Base-by-base conservation (phyloP, 495 filamentous ascomycete genomes). In the Penicillium ochrochloron region DNA sequence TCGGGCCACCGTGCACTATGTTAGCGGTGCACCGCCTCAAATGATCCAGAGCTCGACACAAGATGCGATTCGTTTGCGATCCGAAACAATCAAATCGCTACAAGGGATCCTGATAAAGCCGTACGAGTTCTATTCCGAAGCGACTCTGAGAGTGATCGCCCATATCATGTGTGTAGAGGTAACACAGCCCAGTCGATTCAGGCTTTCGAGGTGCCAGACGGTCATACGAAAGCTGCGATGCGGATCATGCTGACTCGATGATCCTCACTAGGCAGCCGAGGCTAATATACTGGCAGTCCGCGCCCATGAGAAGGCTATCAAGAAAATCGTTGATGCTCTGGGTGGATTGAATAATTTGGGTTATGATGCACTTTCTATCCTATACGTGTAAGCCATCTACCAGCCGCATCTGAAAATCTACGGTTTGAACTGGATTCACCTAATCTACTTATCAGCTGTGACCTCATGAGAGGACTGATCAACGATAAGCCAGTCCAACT, bases 91-190 rank as follows among this genome's bases (percentile, higher is more conserved):
- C 21, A 58, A 58, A 19, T 58, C 55, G 8, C 34, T 58, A 1
- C 55, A 44, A 11, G 34, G 27, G 7, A 58, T 58, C 0, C 9
- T 58, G 35, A 39, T 41, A 14, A 25, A 44, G 34, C 34, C 55
- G 19, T 58, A 39, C 15, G 17, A 42, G n/a, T 41, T 58, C 9
- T 58, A 27, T 17, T 41, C 55, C 0, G 55, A 58, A 14, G 23
- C 39, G 8, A 58, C 55, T 1, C 12, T 58, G 0, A 41, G 34
- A 17, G 37, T 58, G 0, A 58, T 58, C 10, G 55, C 55, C 12
- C 55, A 58, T 14, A 33, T 55, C 15, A 25, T 55, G 52, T 55
- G 52, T 35, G 52, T 55, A 11, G 52, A 55, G 52, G 52, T 55
- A 55, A 55, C 1, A 0, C 3, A 17, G 4, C 11, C 23, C 25